phyloP scores from a whole-genome alignment of 768 basidiomycete species.

The Hortiboletus campestris region DNA sequence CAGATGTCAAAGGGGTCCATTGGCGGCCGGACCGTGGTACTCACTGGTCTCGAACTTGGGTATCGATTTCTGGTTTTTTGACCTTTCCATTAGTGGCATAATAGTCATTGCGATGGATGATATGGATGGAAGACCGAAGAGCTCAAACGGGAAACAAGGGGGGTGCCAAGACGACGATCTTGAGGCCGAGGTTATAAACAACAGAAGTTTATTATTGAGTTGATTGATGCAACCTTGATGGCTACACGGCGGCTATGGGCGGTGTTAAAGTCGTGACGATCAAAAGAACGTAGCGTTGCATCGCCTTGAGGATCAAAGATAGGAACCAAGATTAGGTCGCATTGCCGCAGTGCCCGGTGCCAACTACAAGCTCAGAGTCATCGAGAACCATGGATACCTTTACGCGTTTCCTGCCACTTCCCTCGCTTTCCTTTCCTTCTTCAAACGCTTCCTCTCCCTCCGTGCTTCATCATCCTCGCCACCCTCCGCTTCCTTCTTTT shows the following conservation, averaged over 20 bases:
- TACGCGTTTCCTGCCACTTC: conserved; percentile 37
- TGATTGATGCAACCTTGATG: conserved; percentile 16
- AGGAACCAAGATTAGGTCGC: conserved; percentile 1
- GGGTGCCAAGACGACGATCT: neutral
- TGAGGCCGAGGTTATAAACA: neutral
- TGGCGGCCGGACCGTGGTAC: conserved; percentile 6
- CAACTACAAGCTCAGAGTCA: neutral
- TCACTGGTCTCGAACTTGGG: conserved; percentile 73
- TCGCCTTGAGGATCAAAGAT: conserved; percentile 13
- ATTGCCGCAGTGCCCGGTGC: neutral
- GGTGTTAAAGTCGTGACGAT: conserved; percentile 5
- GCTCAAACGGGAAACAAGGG: neutral
- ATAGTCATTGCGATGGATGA: conserved; percentile 4
- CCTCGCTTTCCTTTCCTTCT: conserved; percentile 64
- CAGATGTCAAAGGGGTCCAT: neutral
- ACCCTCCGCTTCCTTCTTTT: conserved; percentile 48
- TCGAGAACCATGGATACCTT: neutral
- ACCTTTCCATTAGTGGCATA: conserved; percentile 8
- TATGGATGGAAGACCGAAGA: neutral
- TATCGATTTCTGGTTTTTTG: conserved; percentile 59
- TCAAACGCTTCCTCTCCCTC: conserved; percentile 60
- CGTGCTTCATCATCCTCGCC: conserved; percentile 57
- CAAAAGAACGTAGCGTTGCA: neutral
- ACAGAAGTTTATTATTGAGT: neutral
- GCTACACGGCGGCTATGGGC: neutral